Base-by-base conservation (phyloP, 176 grass and related monocot species). In the Triticum timopheevii region DNA sequence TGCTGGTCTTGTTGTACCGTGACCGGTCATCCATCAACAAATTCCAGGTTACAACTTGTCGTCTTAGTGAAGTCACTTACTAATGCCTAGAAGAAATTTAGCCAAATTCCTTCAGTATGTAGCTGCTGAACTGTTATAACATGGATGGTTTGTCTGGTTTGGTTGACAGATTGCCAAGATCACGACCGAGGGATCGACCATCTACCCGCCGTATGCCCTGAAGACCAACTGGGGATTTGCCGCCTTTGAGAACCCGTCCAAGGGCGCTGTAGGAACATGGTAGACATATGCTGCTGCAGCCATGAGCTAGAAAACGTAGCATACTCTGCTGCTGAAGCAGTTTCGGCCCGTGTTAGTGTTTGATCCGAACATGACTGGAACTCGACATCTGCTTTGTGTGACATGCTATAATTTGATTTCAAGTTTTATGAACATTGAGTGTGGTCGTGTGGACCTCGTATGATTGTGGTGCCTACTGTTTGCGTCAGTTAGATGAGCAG, bases 11-110 rank as follows among this genome's bases (percentile, higher is more conserved):
- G 28, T 83, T 99, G 84, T 99, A 99, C 90, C 97, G 97, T 85
- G 97, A 99, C 82, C 85, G 94, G 39, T 94, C 97, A 86, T 83
- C 97, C 73, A 99, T 99, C 65, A 99, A 99, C 87, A 99, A 97
- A 77, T 99, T 99, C 85, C 97, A 99, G 97, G 97, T 99, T 80
- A 47, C 22, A 90, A 40, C 75, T 12, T 61, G n/a, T 28, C 11
- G 5, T 47, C 34, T 56, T 35, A 28, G 28, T 59, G 38, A 62
- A 35, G 44, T 70, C 58, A 16, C 52, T 56, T 42, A 42, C 10
- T 47, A 47, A 47, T 47, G 44, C 44, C 1, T 47, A 13, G 44
- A 13, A 47, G 44, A 47, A 47, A 47, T 47, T 47, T 47, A 54
- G 22, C 15, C 20, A 23, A 20, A 7, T 35, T 81, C 81, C 61